Percentiles rank a stretch among this genome's conserved stretches.
These are phyloP conservation scores for Gnetum montanum DNA, from an alignment of 75 land plant genomes.

Conservation along the genomic window DNA sequence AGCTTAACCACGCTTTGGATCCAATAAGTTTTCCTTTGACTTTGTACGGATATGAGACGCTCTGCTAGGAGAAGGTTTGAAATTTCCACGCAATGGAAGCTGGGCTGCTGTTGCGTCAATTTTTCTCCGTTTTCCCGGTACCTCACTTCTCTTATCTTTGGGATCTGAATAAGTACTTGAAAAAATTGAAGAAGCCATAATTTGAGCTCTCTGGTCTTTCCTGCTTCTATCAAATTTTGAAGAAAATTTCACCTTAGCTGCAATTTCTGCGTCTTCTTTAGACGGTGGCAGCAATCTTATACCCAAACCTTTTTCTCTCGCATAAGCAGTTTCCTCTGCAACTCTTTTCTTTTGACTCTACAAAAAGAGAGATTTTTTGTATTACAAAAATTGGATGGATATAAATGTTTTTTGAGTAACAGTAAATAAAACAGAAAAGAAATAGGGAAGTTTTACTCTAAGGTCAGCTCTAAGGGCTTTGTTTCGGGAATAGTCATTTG, in stretches of 20 bases:
- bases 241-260: slow-evolving; percentile 53
- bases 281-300: slow-evolving; percentile 75
- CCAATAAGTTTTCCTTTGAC: no score
- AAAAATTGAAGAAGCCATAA: slow-evolving; percentile 77
- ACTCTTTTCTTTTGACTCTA: slow-evolving; percentile 90
- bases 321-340: slow-evolving; percentile 55
- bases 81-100: slow-evolving; percentile 21
- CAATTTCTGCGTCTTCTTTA: slow-evolving; percentile 53
- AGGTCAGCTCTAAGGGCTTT: slow-evolving; percentile 69
- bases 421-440: not conserved
- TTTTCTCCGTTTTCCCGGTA: slow-evolving; percentile 69
- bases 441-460: slow-evolving; percentile 42
- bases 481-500: slow-evolving; percentile 76
- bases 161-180: slow-evolving; percentile 17
- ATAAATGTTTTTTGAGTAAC: not conserved
- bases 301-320: slow-evolving; percentile 68
- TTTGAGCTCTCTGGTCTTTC: slow-evolving; percentile 76
- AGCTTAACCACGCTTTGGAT: no score
- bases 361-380: not conserved
- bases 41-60: no score
- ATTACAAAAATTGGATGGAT: not conserved
- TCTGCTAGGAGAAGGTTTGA: slow-evolving; percentile 40
- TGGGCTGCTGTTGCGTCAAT: slow-evolving; percentile 36
- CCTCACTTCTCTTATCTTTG: slow-evolving; percentile 33
- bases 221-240: slow-evolving; percentile 69